Conservation (phyloP, 352 stramenopile species). For the Blastocystis hominis region DNA sequence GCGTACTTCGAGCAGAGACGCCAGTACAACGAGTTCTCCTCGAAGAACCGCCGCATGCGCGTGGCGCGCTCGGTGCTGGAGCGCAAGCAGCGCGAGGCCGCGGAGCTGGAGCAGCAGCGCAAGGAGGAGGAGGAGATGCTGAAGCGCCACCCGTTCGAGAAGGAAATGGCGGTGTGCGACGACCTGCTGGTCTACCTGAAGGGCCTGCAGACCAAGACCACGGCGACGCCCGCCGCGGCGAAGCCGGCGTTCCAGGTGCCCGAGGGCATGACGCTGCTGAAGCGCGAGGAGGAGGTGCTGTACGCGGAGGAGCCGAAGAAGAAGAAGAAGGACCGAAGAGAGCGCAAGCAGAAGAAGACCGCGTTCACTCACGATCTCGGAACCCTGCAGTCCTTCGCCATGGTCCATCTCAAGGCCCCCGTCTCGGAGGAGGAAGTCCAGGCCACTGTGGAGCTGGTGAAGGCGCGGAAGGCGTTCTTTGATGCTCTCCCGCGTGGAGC, state of each 20-base stretch:
- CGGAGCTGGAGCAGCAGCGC: not conserved
- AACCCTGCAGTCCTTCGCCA: slow-evolving; percentile 25
- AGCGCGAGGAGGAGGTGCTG: slow-evolving; percentile 42
- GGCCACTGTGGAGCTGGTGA: not conserved
- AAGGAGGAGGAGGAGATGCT: slow-evolving; percentile 39
- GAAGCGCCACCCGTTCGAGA: slow-evolving; percentile 49
- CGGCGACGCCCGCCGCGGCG: not conserved
- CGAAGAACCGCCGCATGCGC: not conserved
- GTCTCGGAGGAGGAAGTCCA: slow-evolving; percentile 6
- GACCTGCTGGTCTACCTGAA: slow-evolving; percentile 33
- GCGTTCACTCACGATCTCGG: not conserved
- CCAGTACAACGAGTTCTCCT: not conserved
- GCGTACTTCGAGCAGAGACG: slow-evolving; percentile 1
- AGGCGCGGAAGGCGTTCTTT: slow-evolving; percentile 49
- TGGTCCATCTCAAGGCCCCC: slow-evolving; percentile 10
- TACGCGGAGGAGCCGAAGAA: slow-evolving; percentile 19
- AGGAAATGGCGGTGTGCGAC: slow-evolving; percentile 44
- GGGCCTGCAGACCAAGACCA: slow-evolving; percentile 9
- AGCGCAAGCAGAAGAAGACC: not conserved
- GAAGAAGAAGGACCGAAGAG: slow-evolving; percentile 22
- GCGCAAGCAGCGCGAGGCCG: not conserved
- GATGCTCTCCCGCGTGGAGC: slow-evolving; percentile 46
- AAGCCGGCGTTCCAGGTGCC: not conserved
- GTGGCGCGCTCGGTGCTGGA: not conserved
- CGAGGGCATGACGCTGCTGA: slow-evolving; percentile 43